Evolutionary conservation across 331 rosid species (phyloP).

Genomic region (Pyrus hybrid): DNA sequence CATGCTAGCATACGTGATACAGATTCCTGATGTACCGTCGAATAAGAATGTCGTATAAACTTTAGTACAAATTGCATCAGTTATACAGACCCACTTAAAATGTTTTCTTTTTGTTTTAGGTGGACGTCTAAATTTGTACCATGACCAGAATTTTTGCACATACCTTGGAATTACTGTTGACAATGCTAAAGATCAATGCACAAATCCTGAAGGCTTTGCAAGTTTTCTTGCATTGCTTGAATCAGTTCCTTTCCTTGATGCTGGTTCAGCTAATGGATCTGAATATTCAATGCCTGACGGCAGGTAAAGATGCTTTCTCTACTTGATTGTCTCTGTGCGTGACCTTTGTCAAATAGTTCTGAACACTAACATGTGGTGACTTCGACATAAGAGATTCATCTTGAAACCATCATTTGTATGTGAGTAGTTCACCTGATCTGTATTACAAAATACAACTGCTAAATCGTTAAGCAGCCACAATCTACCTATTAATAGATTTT

Average conservation of each 20-base stretch:
- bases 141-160: constrained; percentile 62
- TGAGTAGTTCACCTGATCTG: background rate
- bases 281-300: constrained; percentile 60
- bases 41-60: background rate
- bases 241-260: constrained; percentile 81
- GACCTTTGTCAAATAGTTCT: background rate
- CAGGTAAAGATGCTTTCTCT: constrained; percentile 41
- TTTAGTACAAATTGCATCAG: background rate
- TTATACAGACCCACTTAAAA: constrained; percentile 1
- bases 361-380: background rate
- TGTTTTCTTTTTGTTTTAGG: constrained; percentile 31
- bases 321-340: background rate
- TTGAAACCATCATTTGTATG: background rate
- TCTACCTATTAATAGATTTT: background rate
- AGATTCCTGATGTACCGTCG: background rate
- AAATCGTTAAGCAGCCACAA: background rate
- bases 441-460: background rate
- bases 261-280: constrained; percentile 52
- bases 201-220: constrained; percentile 76
- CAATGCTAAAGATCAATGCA: constrained; percentile 63
- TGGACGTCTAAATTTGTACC: constrained; percentile 60
- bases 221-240: constrained; percentile 79
- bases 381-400: background rate
- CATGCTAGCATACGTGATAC: background rate
- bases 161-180: constrained; percentile 45